Conservation (phyloP, 768 basidiomycete species). For the Chalciporus pseudorubinellus region DNA sequence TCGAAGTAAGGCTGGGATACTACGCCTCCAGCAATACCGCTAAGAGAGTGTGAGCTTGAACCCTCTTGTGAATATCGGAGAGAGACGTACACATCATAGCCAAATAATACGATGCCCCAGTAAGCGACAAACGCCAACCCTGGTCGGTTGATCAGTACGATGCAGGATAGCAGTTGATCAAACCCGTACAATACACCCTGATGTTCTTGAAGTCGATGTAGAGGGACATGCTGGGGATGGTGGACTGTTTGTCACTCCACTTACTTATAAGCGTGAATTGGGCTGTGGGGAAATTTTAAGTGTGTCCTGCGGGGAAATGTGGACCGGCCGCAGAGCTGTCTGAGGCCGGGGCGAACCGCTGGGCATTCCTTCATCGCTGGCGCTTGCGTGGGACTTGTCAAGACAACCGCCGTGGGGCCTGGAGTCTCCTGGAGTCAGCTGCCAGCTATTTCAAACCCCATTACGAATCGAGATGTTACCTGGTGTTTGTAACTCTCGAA, state of each 20-base stretch:
- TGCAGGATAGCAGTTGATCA: too few relatives aligned
- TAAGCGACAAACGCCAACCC: conserved; percentile 74
- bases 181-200: conserved; percentile 59
- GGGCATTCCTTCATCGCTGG: too few relatives aligned
- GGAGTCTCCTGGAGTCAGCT: too few relatives aligned
- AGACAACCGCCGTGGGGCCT: too few relatives aligned
- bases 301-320: background rate
- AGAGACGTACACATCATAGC: conserved; percentile 65
- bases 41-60: conserved; percentile 17
- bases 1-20: conserved; percentile 62
- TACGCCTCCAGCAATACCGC: conserved; percentile 68
- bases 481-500: too few relatives aligned
- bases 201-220: conserved; percentile 44
- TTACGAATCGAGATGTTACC: too few relatives aligned
- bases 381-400: too few relatives aligned
- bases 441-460: too few relatives aligned
- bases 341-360: too few relatives aligned
- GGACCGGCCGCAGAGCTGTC: conserved; percentile 7
- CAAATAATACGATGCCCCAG: conserved; percentile 81
- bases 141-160: conserved; percentile 21
- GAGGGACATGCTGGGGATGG: background rate
- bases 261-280: conserved; percentile 1
- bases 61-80: background rate
- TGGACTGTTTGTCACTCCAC: background rate
- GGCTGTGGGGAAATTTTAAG: background rate